Conservation (phyloP, 495 filamentous ascomycete species). For the Haplographium delicatum region DNA sequence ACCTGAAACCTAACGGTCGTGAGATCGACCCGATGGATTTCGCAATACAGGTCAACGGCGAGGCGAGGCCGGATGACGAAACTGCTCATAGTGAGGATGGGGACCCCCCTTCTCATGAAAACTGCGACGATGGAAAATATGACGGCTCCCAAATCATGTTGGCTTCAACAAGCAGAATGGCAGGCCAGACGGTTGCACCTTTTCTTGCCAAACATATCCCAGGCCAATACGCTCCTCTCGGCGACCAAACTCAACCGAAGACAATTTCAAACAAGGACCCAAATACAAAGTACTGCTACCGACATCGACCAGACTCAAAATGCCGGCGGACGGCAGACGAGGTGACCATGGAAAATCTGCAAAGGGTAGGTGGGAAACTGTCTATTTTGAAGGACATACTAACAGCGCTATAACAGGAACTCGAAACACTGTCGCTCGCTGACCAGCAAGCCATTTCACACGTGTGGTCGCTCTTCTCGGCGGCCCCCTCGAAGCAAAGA, state of each 20-base stretch:
- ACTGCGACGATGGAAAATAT: constrained; percentile 17
- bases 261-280: constrained; percentile 42
- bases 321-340: constrained; percentile 90
- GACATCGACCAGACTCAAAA: constrained; percentile 90
- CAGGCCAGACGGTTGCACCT: constrained; percentile 60
- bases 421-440: constrained; percentile 71
- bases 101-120: constrained; percentile 16
- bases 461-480: constrained; percentile 96
- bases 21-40: constrained; percentile 1
- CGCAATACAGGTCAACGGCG: too few species aligned
- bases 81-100: constrained; percentile 1
- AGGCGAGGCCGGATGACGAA: too few species aligned
- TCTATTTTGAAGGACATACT: constrained; percentile 3
- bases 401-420: constrained; percentile 50
- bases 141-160: constrained; percentile 16
- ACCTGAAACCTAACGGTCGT: not conserved
- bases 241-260: constrained; percentile 29
- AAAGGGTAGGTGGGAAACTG: constrained; percentile 53
- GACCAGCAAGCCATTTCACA: constrained; percentile 94
- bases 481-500: constrained; percentile 86
- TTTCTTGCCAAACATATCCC: constrained; percentile 86
- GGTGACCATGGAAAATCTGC: constrained; percentile 89
- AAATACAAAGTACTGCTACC: constrained; percentile 93
- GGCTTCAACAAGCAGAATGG: constrained; percentile 31
- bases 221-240: constrained; percentile 68